Evolutionary conservation across 768 basidiomycete genomes (phyloP).

Genomic region (Calocybe gangraenosa): DNA sequence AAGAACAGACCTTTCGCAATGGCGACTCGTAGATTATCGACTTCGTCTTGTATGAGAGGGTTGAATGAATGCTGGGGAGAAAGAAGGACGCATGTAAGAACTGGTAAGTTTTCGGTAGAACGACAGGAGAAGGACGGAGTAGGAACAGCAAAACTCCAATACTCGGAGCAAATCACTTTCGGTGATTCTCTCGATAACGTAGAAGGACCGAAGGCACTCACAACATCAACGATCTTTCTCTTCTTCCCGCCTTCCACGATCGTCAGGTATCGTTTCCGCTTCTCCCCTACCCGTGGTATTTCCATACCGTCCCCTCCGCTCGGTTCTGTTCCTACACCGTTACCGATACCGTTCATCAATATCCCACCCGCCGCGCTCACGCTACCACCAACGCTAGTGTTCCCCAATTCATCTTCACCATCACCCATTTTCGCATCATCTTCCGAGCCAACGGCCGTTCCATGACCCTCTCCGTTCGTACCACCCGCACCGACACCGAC

Average conservation of each 20-base stretch:
- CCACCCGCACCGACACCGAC: neutral
- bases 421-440: neutral
- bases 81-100: no score
- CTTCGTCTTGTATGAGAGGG: slow-evolving; percentile 56
- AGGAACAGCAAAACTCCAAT: no score
- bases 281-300: slow-evolving; percentile 37
- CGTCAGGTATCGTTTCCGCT: slow-evolving; percentile 50
- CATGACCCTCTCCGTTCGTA: neutral
- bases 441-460: neutral
- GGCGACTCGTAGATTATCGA: slow-evolving; percentile 57
- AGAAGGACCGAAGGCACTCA: slow-evolving; percentile 23
- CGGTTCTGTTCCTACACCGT: no score
- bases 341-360: slow-evolving; percentile 3
- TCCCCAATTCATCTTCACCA: neutral
- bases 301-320: slow-evolving; percentile 15
- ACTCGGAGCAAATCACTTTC: no score
- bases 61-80: slow-evolving; percentile 58
- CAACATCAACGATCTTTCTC: slow-evolving; percentile 66
- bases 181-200: neutral
- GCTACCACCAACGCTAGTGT: slow-evolving; percentile 5
- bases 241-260: slow-evolving; percentile 62
- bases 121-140: no score
- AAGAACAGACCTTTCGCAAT: slow-evolving; percentile 51
- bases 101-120: no score
- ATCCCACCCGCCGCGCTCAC: slow-evolving; percentile 3